Percentiles rank a stretch among this genome's conserved stretches.
phyloP scores from a whole-genome alignment of 345 rosid species.

The Populus davidiana region DNA sequence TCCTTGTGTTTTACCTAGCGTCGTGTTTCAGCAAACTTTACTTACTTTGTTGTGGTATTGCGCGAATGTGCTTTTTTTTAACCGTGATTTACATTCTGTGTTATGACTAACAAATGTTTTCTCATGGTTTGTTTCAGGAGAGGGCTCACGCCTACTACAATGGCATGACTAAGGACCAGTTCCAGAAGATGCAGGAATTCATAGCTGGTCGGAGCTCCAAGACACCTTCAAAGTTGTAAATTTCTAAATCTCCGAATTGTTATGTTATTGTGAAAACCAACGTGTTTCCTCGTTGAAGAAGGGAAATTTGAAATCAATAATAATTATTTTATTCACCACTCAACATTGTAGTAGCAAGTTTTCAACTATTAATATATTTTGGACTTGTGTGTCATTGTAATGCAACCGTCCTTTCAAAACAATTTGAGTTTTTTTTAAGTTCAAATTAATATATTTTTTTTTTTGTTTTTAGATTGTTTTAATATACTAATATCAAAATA shows the following conservation, averaged over 20 bases:
- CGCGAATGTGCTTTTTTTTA: neutral
- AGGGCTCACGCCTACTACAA: slow-evolving; percentile 68
- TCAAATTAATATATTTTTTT: no score
- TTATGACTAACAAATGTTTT: neutral
- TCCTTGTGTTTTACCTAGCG: neutral
- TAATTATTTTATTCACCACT: no score
- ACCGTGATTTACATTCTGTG: neutral
- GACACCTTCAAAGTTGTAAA: slow-evolving; percentile 63
- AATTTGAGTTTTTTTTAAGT: no score
- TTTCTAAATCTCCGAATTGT: neutral
- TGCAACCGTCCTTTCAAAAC: no score
- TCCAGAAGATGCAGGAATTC: slow-evolving; percentile 94
- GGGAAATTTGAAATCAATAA: neutral
- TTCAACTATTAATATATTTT: no score
- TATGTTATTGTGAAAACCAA: neutral
- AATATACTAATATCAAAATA: no score
- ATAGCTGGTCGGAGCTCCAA: slow-evolving; percentile 63
- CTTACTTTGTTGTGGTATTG: neutral
- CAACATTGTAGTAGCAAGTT: no score
- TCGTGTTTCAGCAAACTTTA: neutral
- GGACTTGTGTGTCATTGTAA: neutral
- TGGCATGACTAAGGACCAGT: slow-evolving; percentile 87
- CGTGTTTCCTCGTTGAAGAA: neutral
- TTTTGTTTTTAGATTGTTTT: no score
- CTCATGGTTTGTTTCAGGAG: slow-evolving; percentile 45